phyloP scores from a whole-genome alignment of 2,329 filamentous ascomycete genomes.

The Raffaelea deltoideospora region DNA sequence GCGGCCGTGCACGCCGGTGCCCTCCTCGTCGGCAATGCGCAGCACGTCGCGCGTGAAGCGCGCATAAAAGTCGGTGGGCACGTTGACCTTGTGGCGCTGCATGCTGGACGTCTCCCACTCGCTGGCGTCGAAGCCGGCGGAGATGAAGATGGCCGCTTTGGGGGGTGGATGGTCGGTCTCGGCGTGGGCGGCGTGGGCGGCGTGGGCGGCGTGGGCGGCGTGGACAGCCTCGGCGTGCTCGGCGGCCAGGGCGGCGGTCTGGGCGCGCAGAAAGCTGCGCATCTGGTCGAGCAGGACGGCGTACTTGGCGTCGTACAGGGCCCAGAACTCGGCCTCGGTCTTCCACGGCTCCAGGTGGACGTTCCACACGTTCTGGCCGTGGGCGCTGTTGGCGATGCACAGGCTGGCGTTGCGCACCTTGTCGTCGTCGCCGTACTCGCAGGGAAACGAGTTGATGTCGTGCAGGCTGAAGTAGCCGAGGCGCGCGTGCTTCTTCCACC shows the following conservation, averaged over 20 bases:
- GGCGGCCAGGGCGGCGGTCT: constrained; percentile 34
- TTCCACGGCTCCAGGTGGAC: constrained; percentile 85
- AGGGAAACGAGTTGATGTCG: constrained; percentile 97
- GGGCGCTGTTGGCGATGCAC: constrained; percentile 86
- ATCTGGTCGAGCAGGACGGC: constrained; percentile 64
- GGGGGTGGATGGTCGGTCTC: too few species aligned
- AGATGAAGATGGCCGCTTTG: constrained; percentile 83
- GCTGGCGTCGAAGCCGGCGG: constrained; percentile 91
- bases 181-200: too few species aligned
- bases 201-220: too few species aligned
- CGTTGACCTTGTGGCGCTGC: constrained; percentile 91
- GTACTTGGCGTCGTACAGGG: constrained; percentile 70
- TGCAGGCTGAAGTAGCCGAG: constrained; percentile 96
- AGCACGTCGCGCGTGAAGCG: constrained; percentile 77
- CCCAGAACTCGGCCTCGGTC: constrained; percentile 73
- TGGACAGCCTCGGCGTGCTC: too few species aligned
- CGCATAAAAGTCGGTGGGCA: constrained; percentile 93
- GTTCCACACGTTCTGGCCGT: constrained; percentile 92
- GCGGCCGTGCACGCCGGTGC: constrained; percentile 61
- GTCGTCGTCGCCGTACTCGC: constrained; percentile 81
- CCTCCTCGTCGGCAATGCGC: constrained; percentile 65
- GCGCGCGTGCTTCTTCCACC: constrained; percentile 72
- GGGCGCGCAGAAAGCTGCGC: constrained; percentile 56
- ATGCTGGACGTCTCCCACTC: constrained; percentile 86
- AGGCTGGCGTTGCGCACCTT: constrained; percentile 90